Percentiles rank a stretch among this genome's conserved stretches.
phyloP scores from a whole-genome alignment of 305 asterid genomes.

The Plantago coronopus region DNA sequence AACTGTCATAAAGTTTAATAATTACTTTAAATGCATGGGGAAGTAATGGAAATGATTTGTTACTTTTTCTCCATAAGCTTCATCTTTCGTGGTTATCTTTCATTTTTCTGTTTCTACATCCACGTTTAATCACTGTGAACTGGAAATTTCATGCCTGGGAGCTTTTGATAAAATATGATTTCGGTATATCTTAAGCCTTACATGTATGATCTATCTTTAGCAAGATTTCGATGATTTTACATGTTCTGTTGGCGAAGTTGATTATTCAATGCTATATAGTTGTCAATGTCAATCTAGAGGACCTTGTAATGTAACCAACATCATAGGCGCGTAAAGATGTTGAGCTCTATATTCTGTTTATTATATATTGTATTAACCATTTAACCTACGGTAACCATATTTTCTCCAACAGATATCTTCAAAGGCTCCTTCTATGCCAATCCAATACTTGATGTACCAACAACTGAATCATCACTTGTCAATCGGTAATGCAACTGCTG shows the following conservation, averaged over 20 bases:
- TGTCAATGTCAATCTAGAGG: background rate
- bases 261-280: background rate
- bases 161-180: background rate
- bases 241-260: background rate
- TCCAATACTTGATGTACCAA: conserved; percentile 71
- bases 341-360: background rate
- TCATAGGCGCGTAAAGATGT: too few relatives aligned
- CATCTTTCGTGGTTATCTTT: background rate
- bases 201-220: background rate
- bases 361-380: background rate
- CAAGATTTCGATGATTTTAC: background rate
- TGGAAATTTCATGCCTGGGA: background rate
- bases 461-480: conserved; percentile 53
- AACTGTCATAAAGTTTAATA: too few relatives aligned
- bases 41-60: background rate
- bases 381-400: conserved; percentile 11
- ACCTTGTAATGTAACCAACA: too few relatives aligned
- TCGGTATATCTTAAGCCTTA: background rate
- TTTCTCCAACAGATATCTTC: conserved; percentile 53
- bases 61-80: background rate
- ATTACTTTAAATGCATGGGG: background rate
- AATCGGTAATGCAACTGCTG: conserved; percentile 42
- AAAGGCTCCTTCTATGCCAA: conserved; percentile 94
- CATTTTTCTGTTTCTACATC: conserved; percentile 8
- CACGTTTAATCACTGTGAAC: background rate